Conservation (phyloP, 192 early-diverging fungal genomes). For the Ambispora gerdemannii region DNA sequence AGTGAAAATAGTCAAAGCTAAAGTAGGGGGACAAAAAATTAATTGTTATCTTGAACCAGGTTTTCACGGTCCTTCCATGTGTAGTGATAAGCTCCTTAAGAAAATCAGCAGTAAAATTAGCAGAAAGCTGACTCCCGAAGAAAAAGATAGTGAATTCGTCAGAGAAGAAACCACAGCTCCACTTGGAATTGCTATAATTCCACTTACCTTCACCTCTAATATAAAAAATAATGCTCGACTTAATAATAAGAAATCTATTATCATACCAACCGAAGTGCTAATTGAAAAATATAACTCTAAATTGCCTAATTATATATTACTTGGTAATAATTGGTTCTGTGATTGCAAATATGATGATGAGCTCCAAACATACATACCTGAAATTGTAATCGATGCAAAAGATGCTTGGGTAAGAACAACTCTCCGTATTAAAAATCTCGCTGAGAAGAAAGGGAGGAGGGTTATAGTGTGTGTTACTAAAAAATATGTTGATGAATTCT, state of each 20-base stretch:
- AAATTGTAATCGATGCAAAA: constrained; percentile 23
- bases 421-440: no score
- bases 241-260: neutral
- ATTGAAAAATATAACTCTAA: constrained; percentile 3
- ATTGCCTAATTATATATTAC: constrained; percentile 1
- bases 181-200: neutral
- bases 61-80: neutral
- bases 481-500: no score
- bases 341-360: constrained; percentile 5
- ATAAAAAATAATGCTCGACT: neutral
- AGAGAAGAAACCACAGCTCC: neutral
- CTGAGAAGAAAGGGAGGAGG: no score
- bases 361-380: constrained; percentile 1
- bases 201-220: neutral
- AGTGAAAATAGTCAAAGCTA: constrained; percentile 12
- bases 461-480: no score
- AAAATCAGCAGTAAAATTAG: neutral
- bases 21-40: neutral
- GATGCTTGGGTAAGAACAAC: neutral
- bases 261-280: neutral
- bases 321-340: constrained; percentile 12
- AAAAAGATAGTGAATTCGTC: neutral
- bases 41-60: neutral
- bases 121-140: neutral
- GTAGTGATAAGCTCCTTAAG: neutral